phyloP scores from a whole-genome alignment of 2,329 filamentous ascomycete species.

The Herpomyces periplanetae region DNA sequence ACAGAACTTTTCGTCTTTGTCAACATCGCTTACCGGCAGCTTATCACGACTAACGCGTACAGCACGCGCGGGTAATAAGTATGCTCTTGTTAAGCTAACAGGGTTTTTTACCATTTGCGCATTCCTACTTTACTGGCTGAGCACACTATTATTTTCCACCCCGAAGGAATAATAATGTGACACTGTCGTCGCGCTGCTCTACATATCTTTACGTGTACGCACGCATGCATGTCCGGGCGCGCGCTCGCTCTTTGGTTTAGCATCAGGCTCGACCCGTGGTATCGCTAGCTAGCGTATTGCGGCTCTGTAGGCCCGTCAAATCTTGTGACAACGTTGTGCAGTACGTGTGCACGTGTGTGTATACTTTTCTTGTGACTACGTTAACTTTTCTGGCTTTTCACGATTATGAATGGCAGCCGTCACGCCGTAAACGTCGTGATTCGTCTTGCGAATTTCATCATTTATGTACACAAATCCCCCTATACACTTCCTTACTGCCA shows the following conservation, averaged over 20 bases:
- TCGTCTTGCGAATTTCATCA: constrained; percentile 1
- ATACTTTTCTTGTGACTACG: too few species aligned
- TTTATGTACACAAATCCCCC: neutral
- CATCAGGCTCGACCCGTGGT: too few species aligned
- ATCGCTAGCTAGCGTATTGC: too few species aligned
- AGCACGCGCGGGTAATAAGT: constrained; percentile 59
- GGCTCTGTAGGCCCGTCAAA: too few species aligned
- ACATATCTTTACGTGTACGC: too few species aligned
- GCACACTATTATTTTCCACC: too few species aligned
- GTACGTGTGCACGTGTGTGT: too few species aligned
- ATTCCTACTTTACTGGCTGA: constrained; percentile 36
- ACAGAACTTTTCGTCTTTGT: constrained; percentile 62
- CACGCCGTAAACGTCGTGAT: constrained; percentile 2
- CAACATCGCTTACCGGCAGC: constrained; percentile 40
- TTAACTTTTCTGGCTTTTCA: constrained; percentile 8
- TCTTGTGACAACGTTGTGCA: too few species aligned
- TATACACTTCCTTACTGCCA: constrained; percentile 22
- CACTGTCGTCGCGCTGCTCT: too few species aligned
- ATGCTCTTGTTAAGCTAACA: constrained; percentile 58
- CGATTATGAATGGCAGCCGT: constrained; percentile 5
- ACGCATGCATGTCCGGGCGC: too few species aligned
- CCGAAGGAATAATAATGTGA: too few species aligned
- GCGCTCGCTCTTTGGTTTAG: too few species aligned
- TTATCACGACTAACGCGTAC: constrained; percentile 48
- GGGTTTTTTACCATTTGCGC: constrained; percentile 36